These are phyloP conservation scores for Colletotrichum trifolii DNA, from an alignment of 2,329 filamentous ascomycete species.

Conservation along the genomic window DNA sequence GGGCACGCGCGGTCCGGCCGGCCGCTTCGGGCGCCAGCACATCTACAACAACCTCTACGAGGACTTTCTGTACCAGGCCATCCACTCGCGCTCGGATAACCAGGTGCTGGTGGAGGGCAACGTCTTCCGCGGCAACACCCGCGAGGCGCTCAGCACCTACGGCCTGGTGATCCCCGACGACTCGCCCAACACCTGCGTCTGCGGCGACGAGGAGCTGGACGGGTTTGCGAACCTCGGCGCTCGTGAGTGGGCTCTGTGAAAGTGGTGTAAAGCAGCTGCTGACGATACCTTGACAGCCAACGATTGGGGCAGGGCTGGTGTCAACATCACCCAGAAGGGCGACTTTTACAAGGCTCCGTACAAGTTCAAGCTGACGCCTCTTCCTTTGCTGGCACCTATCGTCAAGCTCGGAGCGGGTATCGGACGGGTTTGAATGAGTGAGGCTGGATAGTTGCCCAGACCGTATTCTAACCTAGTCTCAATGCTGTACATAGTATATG, in stretches of 20 bases:
- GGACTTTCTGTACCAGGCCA: constrained; percentile 59
- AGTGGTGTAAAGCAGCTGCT: constrained; percentile 41
- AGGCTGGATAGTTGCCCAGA: too few species aligned
- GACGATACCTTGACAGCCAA: constrained; percentile 44
- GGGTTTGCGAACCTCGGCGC: constrained; percentile 65
- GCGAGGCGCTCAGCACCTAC: constrained; percentile 63
- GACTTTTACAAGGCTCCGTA: constrained; percentile 61
- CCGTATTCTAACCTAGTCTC: too few species aligned
- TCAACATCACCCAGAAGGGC: constrained; percentile 64
- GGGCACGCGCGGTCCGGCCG: constrained; percentile 59
- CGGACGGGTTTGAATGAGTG: constrained; percentile 50
- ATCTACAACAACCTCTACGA: constrained; percentile 62
- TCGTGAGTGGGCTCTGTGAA: constrained; percentile 48
- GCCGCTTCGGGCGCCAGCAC: constrained; percentile 61
- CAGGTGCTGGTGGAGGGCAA: constrained; percentile 62
- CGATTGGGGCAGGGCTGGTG: constrained; percentile 58
- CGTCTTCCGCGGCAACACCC: constrained; percentile 58
- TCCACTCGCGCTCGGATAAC: constrained; percentile 60
- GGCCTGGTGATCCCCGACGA: constrained; percentile 66
- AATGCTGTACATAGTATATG: too few species aligned
- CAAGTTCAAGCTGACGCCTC: constrained; percentile 58
- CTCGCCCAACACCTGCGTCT: constrained; percentile 63
- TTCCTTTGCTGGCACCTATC: constrained; percentile 53
- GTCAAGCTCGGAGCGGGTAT: constrained; percentile 58
- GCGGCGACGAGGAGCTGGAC: constrained; percentile 65